A percentile compares a stretch with the other conserved stretches of the same genome.
These are phyloP conservation scores for Liquidambar formosana DNA, from an alignment of 164 flowering plant species.

Conservation along the genomic window DNA sequence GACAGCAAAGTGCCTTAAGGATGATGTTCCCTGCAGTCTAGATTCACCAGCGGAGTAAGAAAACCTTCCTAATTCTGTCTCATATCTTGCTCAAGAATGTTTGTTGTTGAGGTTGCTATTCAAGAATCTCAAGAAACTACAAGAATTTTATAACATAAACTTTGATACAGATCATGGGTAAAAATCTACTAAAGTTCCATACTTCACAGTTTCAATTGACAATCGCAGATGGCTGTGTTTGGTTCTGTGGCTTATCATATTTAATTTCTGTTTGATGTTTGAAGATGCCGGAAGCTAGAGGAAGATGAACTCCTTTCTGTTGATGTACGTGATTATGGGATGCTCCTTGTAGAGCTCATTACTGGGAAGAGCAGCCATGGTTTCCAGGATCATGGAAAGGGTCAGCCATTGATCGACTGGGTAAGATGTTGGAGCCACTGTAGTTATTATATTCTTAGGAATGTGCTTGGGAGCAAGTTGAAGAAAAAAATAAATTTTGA, in stretches of 20 bases:
- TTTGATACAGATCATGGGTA: background rate
- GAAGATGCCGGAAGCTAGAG: slow-evolving; percentile 18
- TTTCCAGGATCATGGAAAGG: slow-evolving; percentile 7
- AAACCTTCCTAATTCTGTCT: background rate
- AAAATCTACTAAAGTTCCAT: too few species aligned
- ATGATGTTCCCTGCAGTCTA: slow-evolving; percentile 6
- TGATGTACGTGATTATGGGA: slow-evolving; percentile 43
- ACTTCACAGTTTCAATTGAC: background rate
- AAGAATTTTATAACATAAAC: background rate
- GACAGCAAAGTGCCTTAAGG: slow-evolving; percentile 33
- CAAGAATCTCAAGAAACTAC: background rate
- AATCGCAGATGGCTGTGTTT: background rate
- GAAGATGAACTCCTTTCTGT: slow-evolving; percentile 20
- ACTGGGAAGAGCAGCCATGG: slow-evolving; percentile 28
- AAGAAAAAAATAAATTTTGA: background rate
- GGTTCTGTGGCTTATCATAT: background rate
- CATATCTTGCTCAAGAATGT: background rate
- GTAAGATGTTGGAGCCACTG: slow-evolving; percentile 21
- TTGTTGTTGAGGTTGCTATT: background rate
- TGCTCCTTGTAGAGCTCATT: slow-evolving; percentile 46
- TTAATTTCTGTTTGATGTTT: slow-evolving; percentile 1
- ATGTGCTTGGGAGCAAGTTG: too few species aligned
- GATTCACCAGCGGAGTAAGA: slow-evolving; percentile 27
- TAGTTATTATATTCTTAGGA: background rate
- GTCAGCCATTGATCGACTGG: slow-evolving; percentile 30